Evolutionary conservation across 2,329 filamentous ascomycete species (phyloP), one percentile per base, ranked within the genome.

Genomic region (Claviceps pazoutovae): DNA sequence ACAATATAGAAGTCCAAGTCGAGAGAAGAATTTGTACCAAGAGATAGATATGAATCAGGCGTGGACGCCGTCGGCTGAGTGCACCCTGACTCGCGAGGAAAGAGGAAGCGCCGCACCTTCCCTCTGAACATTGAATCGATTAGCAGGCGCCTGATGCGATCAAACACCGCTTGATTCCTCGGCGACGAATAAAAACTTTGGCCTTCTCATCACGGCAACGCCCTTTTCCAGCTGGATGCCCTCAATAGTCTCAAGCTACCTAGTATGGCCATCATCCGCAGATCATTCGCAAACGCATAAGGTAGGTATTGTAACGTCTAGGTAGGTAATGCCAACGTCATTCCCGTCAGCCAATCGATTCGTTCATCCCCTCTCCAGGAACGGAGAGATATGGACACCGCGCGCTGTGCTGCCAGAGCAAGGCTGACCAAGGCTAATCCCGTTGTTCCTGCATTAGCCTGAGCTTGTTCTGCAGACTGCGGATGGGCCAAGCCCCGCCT

Each of bases 361-460:
- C 6, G 6, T 34, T 34, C 30, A 11, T 34, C 9, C 5, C 16
- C 43, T 11, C 23, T n/a, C 16, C 7, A 23, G 17, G 2, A 37
- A 37, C 34, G 46, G 34, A 13, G 34, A 16, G 34, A 37, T 21
- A 58, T 54, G 55, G 56, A 54, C 57, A 57, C 30, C 16, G 16
- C 37, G 37, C 23, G 26, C 21, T 17, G 23, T n/a, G 23, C 17
- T 30, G 9, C 30, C 13, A 26, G 19, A 44, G 21, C 6, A 21
- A 46, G 16, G 26, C 44, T 36, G 26, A 26, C 51, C 54, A 60
- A 59, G 53, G 57, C 53, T 56, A 54, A 56, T 57, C 53, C 57
- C 56, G 56, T 51, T 46, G 61, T 62, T 59, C 61, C 61, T 63
- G 60, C 61, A 62, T 63, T 62, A 62, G 61, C 53, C 57, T 51